Evolutionary conservation across 2,329 filamentous ascomycete species (phyloP), one percentile per base, ranked within the genome.

Genomic region (Pseudogymnoascus sp.): DNA sequence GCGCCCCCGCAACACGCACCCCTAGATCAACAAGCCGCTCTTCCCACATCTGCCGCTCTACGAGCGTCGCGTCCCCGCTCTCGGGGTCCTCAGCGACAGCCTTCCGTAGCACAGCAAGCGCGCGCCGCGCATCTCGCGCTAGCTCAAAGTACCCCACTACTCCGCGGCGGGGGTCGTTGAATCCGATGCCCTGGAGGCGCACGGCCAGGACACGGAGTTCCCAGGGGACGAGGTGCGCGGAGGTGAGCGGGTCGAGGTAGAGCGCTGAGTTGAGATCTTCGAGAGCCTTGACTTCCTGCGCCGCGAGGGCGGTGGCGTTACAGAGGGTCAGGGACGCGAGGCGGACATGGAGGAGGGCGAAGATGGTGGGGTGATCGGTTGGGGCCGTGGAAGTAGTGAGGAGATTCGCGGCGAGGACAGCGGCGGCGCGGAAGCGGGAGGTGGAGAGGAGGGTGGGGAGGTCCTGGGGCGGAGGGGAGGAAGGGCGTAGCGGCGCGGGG

Each of bases 131-230:
- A 74, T 96, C 91, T 7, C 89, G 77, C 0, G 88, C 92, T 1
- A 97, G 82, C 66, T 96, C 92, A 72, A 96, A 96, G 73, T 96
- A 91, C 50, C 89, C 90, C 81, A 95, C 93, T 64, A 99, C 88
- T 3, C 90, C 89, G 65, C 93, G 83, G 4, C 93, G 83, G 60
- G 88, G 85, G 75, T 99, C 95, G 3, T 88, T 88, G 67, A 95
- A 96, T 0, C 91, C 91, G 53, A 96, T 83, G 0, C 90, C 91
- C 68, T 96, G 91, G 19, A 97, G 81, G 1, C 93, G 84, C 7
- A 97, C 89, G 6, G 88, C 87, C 15, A 97, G 81, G 2, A 97
- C 83, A 6, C 95, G 85, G 61, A 99, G 81, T 44, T 88, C 83
- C 93, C 95, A 99, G 0, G 93, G 93, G 0, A 93, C 89, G 0